Percentiles rank a stretch among this genome's conserved stretches.
Conservation (phyloP, 1,284 basidiomycete species). For the Trametes hirsuta region DNA sequence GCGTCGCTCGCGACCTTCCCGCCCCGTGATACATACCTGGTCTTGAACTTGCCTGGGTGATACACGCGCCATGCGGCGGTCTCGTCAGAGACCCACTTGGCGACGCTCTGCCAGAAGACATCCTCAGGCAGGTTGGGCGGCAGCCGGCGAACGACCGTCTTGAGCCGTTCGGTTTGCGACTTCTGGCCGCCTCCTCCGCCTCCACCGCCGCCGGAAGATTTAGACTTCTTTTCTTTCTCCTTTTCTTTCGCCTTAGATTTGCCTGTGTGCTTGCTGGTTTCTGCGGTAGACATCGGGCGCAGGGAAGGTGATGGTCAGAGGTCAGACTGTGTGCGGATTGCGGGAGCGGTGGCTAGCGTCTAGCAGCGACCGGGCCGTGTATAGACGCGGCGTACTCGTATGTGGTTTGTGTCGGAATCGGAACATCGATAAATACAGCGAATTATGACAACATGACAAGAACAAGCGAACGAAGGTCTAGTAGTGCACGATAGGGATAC, state of each 20-base stretch:
- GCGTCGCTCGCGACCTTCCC: background rate
- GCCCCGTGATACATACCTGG: slow-evolving; percentile 55
- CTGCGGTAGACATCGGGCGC: slow-evolving; percentile 12
- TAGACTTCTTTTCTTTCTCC: slow-evolving; percentile 30
- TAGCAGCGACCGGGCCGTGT: too few relatives aligned
- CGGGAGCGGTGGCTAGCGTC: too few relatives aligned
- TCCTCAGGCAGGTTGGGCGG: slow-evolving; percentile 92
- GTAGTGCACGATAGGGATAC: slow-evolving; percentile 5
- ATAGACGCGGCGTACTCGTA: too few relatives aligned
- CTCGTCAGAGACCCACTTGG: slow-evolving; percentile 81
- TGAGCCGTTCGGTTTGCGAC: slow-evolving; percentile 62
- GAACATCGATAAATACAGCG: too few relatives aligned
- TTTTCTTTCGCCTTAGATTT: slow-evolving; percentile 22
- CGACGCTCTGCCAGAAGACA: slow-evolving; percentile 92
- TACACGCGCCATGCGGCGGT: slow-evolving; percentile 71
- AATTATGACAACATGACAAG: too few relatives aligned
- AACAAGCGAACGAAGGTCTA: background rate
- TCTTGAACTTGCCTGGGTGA: slow-evolving; percentile 70
- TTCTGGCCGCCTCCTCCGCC: slow-evolving; percentile 20
- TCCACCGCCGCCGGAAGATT: slow-evolving; percentile 12
- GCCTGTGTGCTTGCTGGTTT: background rate
- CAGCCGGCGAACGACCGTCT: slow-evolving; percentile 86
- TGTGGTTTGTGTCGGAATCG: too few relatives aligned
- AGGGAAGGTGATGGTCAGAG: too few relatives aligned
- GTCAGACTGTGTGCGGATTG: too few relatives aligned